Evolutionary conservation across 140 eudicot species (phyloP).

Genomic region (Eryngium alpinum): DNA sequence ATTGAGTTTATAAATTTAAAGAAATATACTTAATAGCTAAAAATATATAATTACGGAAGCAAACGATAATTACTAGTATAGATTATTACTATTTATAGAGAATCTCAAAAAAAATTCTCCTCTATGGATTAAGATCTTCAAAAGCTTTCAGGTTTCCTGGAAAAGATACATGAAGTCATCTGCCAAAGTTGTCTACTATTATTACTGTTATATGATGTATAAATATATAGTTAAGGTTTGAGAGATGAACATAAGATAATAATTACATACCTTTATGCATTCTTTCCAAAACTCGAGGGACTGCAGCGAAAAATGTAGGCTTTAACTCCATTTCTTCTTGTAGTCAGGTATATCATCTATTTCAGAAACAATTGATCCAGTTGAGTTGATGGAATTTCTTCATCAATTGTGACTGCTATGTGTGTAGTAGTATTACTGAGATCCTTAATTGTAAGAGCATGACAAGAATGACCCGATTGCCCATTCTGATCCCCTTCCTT

Average conservation of each 20-base stretch:
- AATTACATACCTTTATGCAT: slow-evolving; percentile 60
- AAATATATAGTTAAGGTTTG: not conserved
- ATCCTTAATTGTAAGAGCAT: too few species aligned
- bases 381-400: too few species aligned
- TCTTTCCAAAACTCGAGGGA: slow-evolving; percentile 78
- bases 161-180: slow-evolving; percentile 10
- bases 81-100: slow-evolving; percentile 63
- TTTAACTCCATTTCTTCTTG: slow-evolving; percentile 80
- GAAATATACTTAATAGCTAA: not conserved
- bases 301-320: slow-evolving; percentile 92
- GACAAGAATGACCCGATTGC: too few species aligned
- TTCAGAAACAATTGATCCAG: too few species aligned
- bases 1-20: not conserved
- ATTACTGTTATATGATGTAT: not conserved
- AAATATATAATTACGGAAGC: not conserved
- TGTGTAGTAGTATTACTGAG: too few species aligned
- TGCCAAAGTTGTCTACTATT: not conserved
- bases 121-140: slow-evolving; percentile 71
- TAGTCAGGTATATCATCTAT: too few species aligned
- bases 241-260: not conserved
- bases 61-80: not conserved
- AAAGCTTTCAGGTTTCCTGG: slow-evolving; percentile 71
- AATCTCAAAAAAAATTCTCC: slow-evolving; percentile 67
- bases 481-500: too few species aligned
- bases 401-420: too few species aligned